These are phyloP conservation scores for Helotiales sp. DNA, from an alignment of 2,329 filamentous ascomycete species.

Conservation along the genomic window DNA sequence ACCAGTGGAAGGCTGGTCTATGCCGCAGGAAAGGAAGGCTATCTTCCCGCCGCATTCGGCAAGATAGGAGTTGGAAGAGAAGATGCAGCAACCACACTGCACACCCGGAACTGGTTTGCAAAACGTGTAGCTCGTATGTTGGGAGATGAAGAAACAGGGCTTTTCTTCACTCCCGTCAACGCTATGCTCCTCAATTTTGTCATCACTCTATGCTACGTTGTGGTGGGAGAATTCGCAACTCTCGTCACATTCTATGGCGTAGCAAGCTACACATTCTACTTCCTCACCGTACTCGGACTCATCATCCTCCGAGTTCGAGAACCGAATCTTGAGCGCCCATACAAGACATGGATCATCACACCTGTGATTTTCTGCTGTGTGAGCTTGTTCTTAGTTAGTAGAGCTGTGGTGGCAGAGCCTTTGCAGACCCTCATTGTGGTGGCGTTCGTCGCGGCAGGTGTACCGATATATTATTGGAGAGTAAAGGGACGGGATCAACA, in stretches of 20 bases:
- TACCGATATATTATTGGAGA: conserved; percentile 88
- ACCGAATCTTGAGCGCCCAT: conserved; percentile 84
- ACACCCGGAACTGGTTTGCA: conserved; percentile 55
- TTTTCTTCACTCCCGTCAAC: conserved; percentile 93
- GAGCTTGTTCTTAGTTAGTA: conserved; percentile 83
- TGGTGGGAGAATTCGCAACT: conserved; percentile 87
- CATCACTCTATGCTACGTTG: conserved; percentile 75
- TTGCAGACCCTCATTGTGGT: conserved; percentile 87
- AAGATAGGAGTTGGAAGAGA: conserved; percentile 68
- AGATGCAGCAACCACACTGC: conserved; percentile 43
- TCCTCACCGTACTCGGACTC: conserved; percentile 87
- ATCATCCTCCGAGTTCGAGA: conserved; percentile 88
- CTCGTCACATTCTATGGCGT: conserved; percentile 97
- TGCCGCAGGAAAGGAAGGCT: conserved; percentile 92
- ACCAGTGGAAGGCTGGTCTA: conserved; percentile 91
- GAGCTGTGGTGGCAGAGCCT: conserved; percentile 88
- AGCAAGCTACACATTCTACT: conserved; percentile 96
- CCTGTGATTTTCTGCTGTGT: conserved; percentile 99
- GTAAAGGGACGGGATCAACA: conserved; percentile 64
- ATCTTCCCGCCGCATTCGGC: conserved; percentile 81
- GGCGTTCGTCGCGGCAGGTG: conserved; percentile 77
- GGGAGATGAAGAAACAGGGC: conserved; percentile 73
- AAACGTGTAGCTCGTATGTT: conserved; percentile 62
- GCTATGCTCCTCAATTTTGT: conserved; percentile 80
- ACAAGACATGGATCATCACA: conserved; percentile 94